A percentile compares a stretch with the other conserved stretches of the same genome.
These are phyloP conservation scores for Cordyceps cicadae DNA, from an alignment of 2,329 filamentous ascomycete genomes.

Conservation along the genomic window DNA sequence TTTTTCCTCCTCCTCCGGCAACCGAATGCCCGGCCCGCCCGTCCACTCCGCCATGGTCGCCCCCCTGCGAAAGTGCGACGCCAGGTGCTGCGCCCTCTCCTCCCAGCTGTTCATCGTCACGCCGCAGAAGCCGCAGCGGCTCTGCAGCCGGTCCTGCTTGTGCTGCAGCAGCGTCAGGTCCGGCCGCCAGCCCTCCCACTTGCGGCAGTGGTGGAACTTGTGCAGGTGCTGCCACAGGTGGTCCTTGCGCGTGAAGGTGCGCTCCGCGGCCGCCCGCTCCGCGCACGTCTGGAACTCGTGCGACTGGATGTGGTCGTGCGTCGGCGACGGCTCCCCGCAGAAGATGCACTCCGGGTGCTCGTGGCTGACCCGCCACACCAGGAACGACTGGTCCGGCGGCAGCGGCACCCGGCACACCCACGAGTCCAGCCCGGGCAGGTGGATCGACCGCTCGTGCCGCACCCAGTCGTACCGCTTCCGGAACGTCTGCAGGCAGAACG, in stretches of 20 bases:
- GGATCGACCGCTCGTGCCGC: conserved; percentile 43
- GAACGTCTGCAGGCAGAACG: conserved; percentile 30
- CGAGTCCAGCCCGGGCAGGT: conserved; percentile 32
- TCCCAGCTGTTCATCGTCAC: conserved; percentile 20
- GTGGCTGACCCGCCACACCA: conserved; percentile 41
- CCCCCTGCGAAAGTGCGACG: conserved; percentile 22
- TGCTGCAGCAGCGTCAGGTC: conserved; percentile 26
- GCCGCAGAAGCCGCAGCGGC: conserved; percentile 24
- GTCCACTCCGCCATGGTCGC: conserved; percentile 20
- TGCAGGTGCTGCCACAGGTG: conserved; percentile 33
- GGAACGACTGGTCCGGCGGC: conserved; percentile 27
- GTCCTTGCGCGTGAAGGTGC: conserved; percentile 34
- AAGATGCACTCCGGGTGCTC: conserved; percentile 33
- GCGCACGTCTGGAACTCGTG: conserved; percentile 41
- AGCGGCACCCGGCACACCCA: conserved; percentile 43
- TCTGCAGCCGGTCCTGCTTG: conserved; percentile 20
- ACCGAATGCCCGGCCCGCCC: conserved; percentile 3
- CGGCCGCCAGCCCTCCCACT: conserved; percentile 40
- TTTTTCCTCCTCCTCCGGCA: background rate
- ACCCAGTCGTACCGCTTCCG: conserved; percentile 34
- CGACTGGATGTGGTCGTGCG: conserved; percentile 27
- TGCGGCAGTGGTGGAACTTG: conserved; percentile 38
- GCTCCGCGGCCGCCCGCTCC: conserved; percentile 35
- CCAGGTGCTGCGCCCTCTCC: conserved; percentile 21
- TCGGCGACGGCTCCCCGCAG: conserved; percentile 27